These are phyloP conservation scores for Rhizopus stolonifer DNA, from an alignment of 371 early-diverging fungal species.

Conservation along the genomic window DNA sequence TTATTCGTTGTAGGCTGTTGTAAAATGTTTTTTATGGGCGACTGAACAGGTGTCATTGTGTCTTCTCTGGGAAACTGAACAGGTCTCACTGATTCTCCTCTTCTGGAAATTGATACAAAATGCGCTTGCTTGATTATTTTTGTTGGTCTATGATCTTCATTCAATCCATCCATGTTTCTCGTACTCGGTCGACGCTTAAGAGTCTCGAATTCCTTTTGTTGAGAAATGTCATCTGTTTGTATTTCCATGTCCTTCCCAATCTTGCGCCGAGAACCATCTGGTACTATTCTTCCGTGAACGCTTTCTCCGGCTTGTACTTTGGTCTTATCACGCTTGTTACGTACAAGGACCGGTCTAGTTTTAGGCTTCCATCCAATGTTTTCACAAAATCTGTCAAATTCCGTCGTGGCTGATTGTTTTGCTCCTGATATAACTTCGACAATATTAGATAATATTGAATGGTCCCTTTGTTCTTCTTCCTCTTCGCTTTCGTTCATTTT, in stretches of 20 bases:
- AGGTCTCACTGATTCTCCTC: neutral
- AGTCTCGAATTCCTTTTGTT: neutral
- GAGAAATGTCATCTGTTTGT: conserved; percentile 11
- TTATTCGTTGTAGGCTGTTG: neutral
- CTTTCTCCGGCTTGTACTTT: neutral
- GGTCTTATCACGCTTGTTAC: neutral
- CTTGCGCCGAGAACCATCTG: conserved; percentile 5
- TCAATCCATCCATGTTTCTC: neutral
- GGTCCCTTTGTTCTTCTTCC: neutral
- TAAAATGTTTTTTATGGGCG: neutral
- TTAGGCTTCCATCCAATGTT: conserved; percentile 1
- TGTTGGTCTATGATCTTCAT: neutral
- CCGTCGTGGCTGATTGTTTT: conserved; percentile 20
- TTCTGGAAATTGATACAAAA: neutral
- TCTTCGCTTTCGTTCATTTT: neutral
- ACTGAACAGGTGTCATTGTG: too few species aligned
- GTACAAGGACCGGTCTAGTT: neutral
- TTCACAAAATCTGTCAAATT: conserved; percentile 21
- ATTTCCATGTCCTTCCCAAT: conserved; percentile 10
- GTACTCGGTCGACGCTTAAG: neutral
- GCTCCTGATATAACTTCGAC: conserved; percentile 14
- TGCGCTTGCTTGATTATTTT: neutral
- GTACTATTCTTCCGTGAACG: conserved; percentile 16
- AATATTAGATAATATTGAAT: conserved; percentile 2
- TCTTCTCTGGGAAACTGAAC: too few species aligned